Percentiles rank a stretch among this genome's conserved stretches.
Evolutionary conservation across 2,329 filamentous ascomycete genomes (phyloP).

Genomic region (Neonectria neomacrospora): DNA sequence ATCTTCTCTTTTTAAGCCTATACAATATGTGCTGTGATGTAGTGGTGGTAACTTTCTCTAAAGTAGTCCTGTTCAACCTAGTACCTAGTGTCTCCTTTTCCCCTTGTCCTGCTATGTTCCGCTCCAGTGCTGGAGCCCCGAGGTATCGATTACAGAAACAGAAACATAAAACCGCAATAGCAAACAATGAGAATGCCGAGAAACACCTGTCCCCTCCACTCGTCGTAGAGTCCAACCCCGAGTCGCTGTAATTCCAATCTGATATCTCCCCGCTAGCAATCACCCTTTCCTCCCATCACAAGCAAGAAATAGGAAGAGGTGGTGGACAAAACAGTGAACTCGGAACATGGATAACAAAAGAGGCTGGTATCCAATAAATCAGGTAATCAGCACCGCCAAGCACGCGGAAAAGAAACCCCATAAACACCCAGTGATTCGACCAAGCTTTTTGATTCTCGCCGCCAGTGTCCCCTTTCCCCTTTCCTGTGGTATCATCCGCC

Average conservation of each 20-base stretch:
- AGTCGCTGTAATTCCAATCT: slow-evolving; percentile 23
- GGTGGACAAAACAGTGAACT: slow-evolving; percentile 6
- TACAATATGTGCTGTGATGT: background rate
- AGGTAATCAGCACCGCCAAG: slow-evolving; percentile 9
- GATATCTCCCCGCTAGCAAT: slow-evolving; percentile 16
- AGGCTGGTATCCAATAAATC: slow-evolving; percentile 10
- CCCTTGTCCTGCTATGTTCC: slow-evolving; percentile 8
- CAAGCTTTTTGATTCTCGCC: slow-evolving; percentile 20
- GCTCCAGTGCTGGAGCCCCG: slow-evolving; percentile 7
- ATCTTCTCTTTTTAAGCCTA: background rate
- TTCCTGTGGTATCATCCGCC: slow-evolving; percentile 23
- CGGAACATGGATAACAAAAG: slow-evolving; percentile 5
- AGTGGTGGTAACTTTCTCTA: slow-evolving; percentile 10
- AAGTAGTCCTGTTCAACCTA: slow-evolving; percentile 20
- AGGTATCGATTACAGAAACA: slow-evolving; percentile 25
- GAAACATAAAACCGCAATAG: background rate
- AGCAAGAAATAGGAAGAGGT: slow-evolving; percentile 8
- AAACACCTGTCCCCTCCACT: slow-evolving; percentile 7
- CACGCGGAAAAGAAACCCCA: slow-evolving; percentile 2
- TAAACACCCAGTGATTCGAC: slow-evolving; percentile 19
- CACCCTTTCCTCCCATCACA: slow-evolving; percentile 2
- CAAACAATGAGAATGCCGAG: slow-evolving; percentile 1
- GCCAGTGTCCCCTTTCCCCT: slow-evolving; percentile 8
- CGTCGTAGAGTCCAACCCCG: slow-evolving; percentile 5
- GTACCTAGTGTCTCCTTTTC: slow-evolving; percentile 12